Conservation (phyloP, 169 alveolate species). For the Plasmodium vivax region DNA sequence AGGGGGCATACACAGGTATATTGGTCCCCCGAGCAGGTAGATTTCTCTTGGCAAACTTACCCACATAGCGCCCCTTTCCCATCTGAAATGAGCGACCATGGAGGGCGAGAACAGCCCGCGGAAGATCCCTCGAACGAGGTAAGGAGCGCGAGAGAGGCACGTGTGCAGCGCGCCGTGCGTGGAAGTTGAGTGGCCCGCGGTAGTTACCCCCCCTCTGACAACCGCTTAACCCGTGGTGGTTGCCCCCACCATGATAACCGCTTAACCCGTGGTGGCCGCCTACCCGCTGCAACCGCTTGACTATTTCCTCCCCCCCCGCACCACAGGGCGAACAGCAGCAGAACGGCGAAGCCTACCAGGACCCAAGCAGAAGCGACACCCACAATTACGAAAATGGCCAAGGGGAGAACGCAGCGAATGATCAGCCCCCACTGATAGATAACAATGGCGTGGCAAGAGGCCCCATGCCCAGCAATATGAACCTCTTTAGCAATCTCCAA, state of each 20-base stretch:
- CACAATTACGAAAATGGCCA: neutral
- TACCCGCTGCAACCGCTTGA: too few species aligned
- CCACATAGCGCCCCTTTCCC: neutral
- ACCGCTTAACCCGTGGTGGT: too few species aligned
- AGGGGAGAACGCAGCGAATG: neutral
- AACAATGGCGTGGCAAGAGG: neutral
- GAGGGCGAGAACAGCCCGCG: slow-evolving; percentile 25
- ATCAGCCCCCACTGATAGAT: neutral
- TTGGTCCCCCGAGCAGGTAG: neutral
- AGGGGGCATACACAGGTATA: neutral
- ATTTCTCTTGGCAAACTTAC: neutral
- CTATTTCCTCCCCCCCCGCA: neutral
- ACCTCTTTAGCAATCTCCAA: neutral
- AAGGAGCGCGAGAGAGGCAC: neutral
- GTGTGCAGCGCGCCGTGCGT: neutral
- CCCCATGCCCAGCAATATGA: neutral
- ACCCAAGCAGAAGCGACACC: neutral
- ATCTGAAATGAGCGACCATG: slow-evolving; percentile 48
- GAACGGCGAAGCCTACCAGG: neutral
- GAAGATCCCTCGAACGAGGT: slow-evolving; percentile 42
- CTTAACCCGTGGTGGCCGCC: too few species aligned
- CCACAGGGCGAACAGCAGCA: neutral
- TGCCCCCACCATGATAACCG: too few species aligned
- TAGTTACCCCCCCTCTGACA: too few species aligned
- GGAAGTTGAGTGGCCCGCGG: neutral